Conservation (phyloP, 495 filamentous ascomycete species). For the Aspergillus diversus region DNA sequence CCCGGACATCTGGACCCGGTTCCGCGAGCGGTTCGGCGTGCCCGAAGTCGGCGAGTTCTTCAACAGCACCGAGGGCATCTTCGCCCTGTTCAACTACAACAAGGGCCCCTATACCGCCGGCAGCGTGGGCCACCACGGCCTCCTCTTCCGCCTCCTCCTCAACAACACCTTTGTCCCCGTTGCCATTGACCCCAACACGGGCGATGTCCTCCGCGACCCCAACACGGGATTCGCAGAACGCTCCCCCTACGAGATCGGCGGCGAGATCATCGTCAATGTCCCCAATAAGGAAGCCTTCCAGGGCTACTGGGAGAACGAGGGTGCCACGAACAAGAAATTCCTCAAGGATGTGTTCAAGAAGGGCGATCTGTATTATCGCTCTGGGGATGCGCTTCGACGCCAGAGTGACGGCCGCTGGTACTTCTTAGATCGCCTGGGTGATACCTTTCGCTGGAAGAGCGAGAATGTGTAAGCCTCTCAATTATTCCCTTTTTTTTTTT, state of each 20-base stretch:
- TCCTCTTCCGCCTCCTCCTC: conserved; percentile 53
- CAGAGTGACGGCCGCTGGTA: conserved; percentile 73
- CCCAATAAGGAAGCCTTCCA: conserved; percentile 62
- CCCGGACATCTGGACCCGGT: conserved; percentile 75
- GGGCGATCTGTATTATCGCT: conserved; percentile 76
- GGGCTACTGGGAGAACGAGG: conserved; percentile 70
- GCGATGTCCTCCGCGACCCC: conserved; percentile 63
- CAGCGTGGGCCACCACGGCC: conserved; percentile 74
- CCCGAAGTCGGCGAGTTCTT: conserved; percentile 66
- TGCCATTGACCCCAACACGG: conserved; percentile 67
- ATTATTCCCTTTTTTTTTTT: neutral
- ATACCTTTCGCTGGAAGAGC: conserved; percentile 84
- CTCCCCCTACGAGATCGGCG: conserved; percentile 66
- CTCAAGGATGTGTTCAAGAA: conserved; percentile 70
- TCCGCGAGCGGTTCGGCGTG: conserved; percentile 66
- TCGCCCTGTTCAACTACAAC: conserved; percentile 60
- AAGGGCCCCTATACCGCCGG: conserved; percentile 61
- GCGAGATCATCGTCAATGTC: conserved; percentile 74
- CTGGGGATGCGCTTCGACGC: conserved; percentile 71
- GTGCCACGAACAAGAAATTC: conserved; percentile 71
- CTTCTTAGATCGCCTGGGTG: conserved; percentile 76
- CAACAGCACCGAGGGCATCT: conserved; percentile 67
- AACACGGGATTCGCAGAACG: conserved; percentile 69
- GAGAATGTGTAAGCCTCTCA: conserved; percentile 66
- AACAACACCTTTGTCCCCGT: conserved; percentile 65